phyloP scores from a whole-genome alignment of 2,329 filamentous ascomycete genomes.

The Neofusicoccum sp. region DNA sequence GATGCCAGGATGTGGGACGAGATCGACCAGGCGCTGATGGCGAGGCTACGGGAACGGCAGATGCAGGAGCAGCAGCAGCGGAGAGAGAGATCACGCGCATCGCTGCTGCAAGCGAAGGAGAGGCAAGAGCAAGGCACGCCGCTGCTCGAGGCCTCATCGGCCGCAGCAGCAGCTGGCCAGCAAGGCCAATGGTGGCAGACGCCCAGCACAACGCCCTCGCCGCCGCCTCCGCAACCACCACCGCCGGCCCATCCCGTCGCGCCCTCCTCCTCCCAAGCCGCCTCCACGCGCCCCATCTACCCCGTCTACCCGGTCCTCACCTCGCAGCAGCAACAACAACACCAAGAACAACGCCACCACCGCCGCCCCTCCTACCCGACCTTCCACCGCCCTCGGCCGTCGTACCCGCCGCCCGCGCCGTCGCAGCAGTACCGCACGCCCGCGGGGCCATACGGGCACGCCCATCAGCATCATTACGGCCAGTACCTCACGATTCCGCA shows the following conservation, averaged over 20 bases:
- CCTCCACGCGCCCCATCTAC: not conserved
- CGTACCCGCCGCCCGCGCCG: not conserved
- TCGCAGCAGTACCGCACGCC: not conserved
- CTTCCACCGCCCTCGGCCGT: not conserved
- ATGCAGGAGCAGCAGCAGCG: not conserved
- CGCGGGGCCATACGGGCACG: not conserved
- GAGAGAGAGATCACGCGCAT: conserved; percentile 1
- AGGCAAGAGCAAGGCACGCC: conserved; percentile 5
- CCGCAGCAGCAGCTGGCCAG: not conserved
- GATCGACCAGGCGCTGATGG: not conserved
- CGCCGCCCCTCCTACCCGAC: not conserved
- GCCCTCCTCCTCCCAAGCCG: not conserved
- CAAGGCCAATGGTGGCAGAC: conserved; percentile 10
- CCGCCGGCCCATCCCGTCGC: not conserved
- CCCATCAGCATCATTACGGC: not conserved
- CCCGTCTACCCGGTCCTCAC: conserved; percentile 8
- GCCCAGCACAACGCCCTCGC: not conserved
- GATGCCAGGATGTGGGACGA: not conserved
- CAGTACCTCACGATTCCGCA: conserved; percentile 2
- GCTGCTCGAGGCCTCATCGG: not conserved
- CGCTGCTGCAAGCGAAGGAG: conserved; percentile 10
- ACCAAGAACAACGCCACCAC: conserved; percentile 5
- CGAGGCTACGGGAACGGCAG: not conserved
- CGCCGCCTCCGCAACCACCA: not conserved
- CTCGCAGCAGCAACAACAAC: not conserved